Conservation (phyloP, 2,329 filamentous ascomycete genomes). For the Colletotrichum brevisporum region DNA sequence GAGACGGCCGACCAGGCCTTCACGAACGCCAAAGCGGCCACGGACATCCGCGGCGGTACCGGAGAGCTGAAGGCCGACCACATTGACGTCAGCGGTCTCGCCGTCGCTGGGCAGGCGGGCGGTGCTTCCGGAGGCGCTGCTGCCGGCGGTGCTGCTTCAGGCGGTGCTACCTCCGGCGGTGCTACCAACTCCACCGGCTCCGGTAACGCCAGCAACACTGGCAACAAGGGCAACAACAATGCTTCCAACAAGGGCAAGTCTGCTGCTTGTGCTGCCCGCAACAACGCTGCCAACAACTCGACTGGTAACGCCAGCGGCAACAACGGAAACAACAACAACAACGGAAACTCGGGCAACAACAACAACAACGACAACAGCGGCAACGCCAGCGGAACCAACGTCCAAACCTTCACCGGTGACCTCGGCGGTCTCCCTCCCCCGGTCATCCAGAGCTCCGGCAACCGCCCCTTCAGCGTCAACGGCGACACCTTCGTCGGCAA, state of each 20-base stretch:
- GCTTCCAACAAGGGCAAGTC: neutral
- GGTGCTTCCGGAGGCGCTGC: conserved; percentile 11
- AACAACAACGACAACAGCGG: conserved; percentile 40
- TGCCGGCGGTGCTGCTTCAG: conserved; percentile 13
- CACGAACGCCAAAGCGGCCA: conserved; percentile 69
- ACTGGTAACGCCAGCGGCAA: conserved; percentile 21
- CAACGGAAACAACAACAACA: conserved; percentile 27
- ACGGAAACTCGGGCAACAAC: conserved; percentile 20
- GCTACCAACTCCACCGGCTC: conserved; percentile 1
- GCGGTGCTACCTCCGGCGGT: conserved; percentile 20
- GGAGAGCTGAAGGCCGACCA: conserved; percentile 48
- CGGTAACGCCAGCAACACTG: neutral
- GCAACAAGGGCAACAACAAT: conserved; percentile 12
- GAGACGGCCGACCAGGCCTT: conserved; percentile 71
- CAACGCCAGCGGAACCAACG: conserved; percentile 49
- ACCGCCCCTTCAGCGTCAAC: conserved; percentile 66
- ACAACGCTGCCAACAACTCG: conserved; percentile 20
- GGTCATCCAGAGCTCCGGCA: conserved; percentile 52
- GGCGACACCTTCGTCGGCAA: conserved; percentile 66
- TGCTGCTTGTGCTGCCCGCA: conserved; percentile 19
- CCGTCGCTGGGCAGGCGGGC: conserved; percentile 40
- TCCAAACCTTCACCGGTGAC: conserved; percentile 62
- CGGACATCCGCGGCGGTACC: conserved; percentile 61
- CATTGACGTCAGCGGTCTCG: conserved; percentile 45
- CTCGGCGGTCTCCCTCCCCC: conserved; percentile 59